Conservation (phyloP, 2,329 filamentous ascomycete species). For the Trichoderma sp. region DNA sequence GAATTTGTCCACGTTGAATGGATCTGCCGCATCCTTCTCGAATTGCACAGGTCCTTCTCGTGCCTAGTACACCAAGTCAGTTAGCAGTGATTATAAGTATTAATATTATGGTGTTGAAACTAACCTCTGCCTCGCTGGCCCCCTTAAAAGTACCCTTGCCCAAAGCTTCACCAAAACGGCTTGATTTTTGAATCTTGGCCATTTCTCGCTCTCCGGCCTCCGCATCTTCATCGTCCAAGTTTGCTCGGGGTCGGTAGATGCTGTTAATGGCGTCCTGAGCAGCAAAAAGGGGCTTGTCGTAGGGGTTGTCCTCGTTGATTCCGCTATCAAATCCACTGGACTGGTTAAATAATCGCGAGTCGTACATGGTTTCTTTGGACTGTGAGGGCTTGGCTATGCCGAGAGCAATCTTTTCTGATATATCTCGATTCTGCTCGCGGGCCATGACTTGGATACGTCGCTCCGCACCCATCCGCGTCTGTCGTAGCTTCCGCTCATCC, state of each 20-base stretch:
- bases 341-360: constrained; percentile 93
- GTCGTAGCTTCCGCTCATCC: constrained; percentile 84
- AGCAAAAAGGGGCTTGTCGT: constrained; percentile 95
- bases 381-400: constrained; percentile 94
- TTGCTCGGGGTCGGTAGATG: constrained; percentile 83
- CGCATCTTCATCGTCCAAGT: constrained; percentile 75
- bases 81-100: constrained; percentile 35
- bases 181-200: constrained; percentile 82
- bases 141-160: constrained; percentile 92
- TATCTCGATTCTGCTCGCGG: constrained; percentile 92
- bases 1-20: constrained; percentile 94
- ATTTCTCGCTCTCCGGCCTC: constrained; percentile 80
- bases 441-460: constrained; percentile 90
- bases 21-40: constrained; percentile 82
- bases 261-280: constrained; percentile 92
- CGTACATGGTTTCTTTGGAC: constrained; percentile 92
- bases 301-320: constrained; percentile 96
- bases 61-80: constrained; percentile 47
- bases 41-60: constrained; percentile 94
- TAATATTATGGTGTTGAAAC: not conserved
- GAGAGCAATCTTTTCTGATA: constrained; percentile 93
- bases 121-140: constrained; percentile 75
- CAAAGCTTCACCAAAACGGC: constrained; percentile 80
- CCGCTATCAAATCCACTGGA: constrained; percentile 86
- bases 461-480: constrained; percentile 95